These are phyloP conservation scores for Exophiala oligosperma DNA, from an alignment of 2,329 filamentous ascomycete genomes.

Conservation along the genomic window DNA sequence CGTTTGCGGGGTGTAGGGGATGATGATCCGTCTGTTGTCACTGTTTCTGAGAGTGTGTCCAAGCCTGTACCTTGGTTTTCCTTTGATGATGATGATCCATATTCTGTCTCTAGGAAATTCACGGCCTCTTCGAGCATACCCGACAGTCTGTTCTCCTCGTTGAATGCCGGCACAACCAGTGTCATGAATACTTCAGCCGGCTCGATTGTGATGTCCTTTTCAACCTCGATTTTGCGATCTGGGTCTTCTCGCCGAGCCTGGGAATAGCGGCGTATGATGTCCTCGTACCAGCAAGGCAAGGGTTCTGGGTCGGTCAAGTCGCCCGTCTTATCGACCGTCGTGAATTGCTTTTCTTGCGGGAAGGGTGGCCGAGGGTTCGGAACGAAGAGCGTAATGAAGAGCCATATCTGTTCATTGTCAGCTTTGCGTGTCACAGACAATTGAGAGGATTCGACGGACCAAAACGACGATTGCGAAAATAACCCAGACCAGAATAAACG, in stretches of 20 bases:
- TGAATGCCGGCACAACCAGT: slow-evolving; percentile 92
- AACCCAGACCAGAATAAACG: slow-evolving; percentile 29
- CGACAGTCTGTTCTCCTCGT: slow-evolving; percentile 80
- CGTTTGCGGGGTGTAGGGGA: slow-evolving; percentile 46
- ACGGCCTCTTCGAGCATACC: slow-evolving; percentile 91
- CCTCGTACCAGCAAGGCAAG: slow-evolving; percentile 86
- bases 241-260: slow-evolving; percentile 47
- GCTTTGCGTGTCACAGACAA: not conserved
- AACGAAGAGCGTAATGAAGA: slow-evolving; percentile 71
- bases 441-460: slow-evolving; percentile 10
- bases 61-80: not conserved
- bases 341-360: slow-evolving; percentile 81
- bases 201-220: slow-evolving; percentile 56
- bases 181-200: slow-evolving; percentile 81
- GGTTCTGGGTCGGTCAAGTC: slow-evolving; percentile 53
- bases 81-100: slow-evolving; percentile 57
- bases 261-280: slow-evolving; percentile 57
- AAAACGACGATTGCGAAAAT: slow-evolving; percentile 20
- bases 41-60: not conserved
- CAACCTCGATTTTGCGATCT: slow-evolving; percentile 34
- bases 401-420: slow-evolving; percentile 56
- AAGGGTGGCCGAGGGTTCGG: slow-evolving; percentile 74
- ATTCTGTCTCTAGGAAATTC: slow-evolving; percentile 75
- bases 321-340: slow-evolving; percentile 69
- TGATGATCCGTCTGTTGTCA: slow-evolving; percentile 48